Percentiles rank a stretch among this genome's conserved stretches.
Conservation (phyloP, 257 asterid genomes). For the Scutellaria barbata region DNA sequence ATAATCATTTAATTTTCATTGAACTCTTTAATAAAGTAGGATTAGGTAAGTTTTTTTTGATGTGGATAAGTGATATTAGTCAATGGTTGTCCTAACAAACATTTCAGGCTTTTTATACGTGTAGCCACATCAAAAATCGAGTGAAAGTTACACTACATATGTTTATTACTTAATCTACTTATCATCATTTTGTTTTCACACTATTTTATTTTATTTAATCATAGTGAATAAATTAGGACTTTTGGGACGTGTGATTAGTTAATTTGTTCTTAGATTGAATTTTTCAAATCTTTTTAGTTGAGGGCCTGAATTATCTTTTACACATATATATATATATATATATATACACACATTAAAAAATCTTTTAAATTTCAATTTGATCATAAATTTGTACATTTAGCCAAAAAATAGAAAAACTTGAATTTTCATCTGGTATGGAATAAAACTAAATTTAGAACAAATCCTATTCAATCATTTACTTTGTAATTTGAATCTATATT, state of each 20-base stretch:
- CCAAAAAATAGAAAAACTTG: too few species aligned
- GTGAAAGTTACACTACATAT: constrained; percentile 24
- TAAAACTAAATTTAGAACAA: too few species aligned
- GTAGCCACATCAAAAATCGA: constrained; percentile 27
- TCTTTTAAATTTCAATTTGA: too few species aligned
- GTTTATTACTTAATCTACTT: neutral
- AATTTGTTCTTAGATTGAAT: too few species aligned
- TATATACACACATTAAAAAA: too few species aligned
- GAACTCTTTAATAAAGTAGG: neutral
- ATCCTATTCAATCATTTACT: too few species aligned
- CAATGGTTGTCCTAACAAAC: constrained; percentile 24
- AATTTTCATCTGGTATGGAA: too few species aligned
- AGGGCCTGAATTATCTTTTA: too few species aligned
- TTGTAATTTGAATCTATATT: too few species aligned
- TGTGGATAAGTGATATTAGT: neutral
- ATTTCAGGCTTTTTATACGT: constrained; percentile 32
- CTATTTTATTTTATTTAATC: neutral
- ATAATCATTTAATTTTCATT: constrained; percentile 18
- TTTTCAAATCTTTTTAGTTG: too few species aligned
- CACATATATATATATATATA: too few species aligned
- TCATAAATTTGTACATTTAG: too few species aligned
- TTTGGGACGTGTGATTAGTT: neutral
- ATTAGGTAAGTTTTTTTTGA: constrained; percentile 22
- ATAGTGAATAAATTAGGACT: neutral
- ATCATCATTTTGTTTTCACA: neutral